A percentile compares a stretch with the other conserved stretches of the same genome.
Conservation (phyloP, 345 rosid genomes). For the Hibiscus mutabilis region DNA sequence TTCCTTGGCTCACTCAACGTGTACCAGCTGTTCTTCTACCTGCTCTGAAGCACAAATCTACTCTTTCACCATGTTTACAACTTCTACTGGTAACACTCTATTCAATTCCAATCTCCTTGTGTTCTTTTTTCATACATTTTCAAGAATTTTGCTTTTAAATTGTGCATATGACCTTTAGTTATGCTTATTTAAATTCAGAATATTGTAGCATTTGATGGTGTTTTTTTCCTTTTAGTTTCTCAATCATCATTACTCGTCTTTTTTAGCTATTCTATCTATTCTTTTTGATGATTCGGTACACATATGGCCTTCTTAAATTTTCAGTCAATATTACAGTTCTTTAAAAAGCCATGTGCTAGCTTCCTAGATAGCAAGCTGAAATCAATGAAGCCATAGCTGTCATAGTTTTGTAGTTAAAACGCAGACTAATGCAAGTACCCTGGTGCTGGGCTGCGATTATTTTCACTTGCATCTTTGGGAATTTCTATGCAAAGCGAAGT, state of each 20-base stretch:
- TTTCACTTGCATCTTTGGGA: background rate
- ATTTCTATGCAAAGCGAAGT: background rate
- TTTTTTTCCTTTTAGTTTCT: background rate
- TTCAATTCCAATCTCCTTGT: conserved; percentile 12
- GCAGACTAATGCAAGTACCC: background rate
- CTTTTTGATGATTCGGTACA: background rate
- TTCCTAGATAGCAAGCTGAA: background rate
- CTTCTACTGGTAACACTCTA: conserved; percentile 60
- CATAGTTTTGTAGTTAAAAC: background rate
- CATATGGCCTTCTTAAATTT: too few species aligned
- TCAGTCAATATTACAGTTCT: background rate
- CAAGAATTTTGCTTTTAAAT: background rate
- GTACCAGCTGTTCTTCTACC: conserved; percentile 70
- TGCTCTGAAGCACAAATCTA: conserved; percentile 78
- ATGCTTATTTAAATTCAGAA: conserved; percentile 1
- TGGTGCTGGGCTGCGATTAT: background rate
- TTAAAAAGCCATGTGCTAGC: background rate
- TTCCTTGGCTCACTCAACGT: conserved; percentile 64
- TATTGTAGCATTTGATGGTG: background rate
- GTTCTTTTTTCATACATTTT: background rate
- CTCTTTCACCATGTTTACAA: conserved; percentile 58
- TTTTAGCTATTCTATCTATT: background rate
- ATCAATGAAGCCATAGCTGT: background rate
- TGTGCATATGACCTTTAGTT: background rate
- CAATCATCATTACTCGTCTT: background rate